Conservation (phyloP, 139 green algal species). For the Chlorella sorokiniana region DNA sequence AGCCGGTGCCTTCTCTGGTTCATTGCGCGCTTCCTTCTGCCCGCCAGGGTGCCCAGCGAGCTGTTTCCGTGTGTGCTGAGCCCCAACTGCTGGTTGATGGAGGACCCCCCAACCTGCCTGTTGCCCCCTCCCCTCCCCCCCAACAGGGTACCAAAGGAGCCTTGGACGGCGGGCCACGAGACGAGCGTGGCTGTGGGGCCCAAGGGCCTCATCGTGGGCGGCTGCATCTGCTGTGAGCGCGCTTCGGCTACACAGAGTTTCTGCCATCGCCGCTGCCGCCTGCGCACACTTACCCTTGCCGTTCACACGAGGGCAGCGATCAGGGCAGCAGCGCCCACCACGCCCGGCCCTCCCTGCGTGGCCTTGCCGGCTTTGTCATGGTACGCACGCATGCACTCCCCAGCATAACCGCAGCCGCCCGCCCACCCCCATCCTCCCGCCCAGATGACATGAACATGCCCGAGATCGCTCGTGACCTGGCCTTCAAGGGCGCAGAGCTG, state of each 20-base stretch:
- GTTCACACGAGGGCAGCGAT: neutral
- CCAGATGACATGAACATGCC: constrained; percentile 49
- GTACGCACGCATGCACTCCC: no score
- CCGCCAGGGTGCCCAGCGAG: no score
- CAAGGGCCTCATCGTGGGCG: constrained; percentile 34
- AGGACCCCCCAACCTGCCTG: neutral
- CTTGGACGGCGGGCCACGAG: constrained; percentile 58
- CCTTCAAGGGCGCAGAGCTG: constrained; percentile 76
- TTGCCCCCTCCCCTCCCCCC: neutral
- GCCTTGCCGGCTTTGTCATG: no score
- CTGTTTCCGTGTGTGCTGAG: neutral
- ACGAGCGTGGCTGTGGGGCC: constrained; percentile 49
- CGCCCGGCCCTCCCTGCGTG: no score
- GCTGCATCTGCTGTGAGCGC: constrained; percentile 24
- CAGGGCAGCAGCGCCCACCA: no score
- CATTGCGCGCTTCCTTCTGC: neutral
- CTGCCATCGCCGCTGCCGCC: no score
- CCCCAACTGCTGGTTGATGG: no score
- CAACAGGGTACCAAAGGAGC: constrained; percentile 43
- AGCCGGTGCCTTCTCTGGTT: neutral
- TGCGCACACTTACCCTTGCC: no score
- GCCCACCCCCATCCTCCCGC: neutral
- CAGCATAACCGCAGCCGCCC: no score
- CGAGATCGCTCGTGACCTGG: constrained; percentile 62
- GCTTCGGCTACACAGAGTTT: no score